Conservation (phyloP, 495 filamentous ascomycete genomes). For the Hypoxylon trugodes region DNA sequence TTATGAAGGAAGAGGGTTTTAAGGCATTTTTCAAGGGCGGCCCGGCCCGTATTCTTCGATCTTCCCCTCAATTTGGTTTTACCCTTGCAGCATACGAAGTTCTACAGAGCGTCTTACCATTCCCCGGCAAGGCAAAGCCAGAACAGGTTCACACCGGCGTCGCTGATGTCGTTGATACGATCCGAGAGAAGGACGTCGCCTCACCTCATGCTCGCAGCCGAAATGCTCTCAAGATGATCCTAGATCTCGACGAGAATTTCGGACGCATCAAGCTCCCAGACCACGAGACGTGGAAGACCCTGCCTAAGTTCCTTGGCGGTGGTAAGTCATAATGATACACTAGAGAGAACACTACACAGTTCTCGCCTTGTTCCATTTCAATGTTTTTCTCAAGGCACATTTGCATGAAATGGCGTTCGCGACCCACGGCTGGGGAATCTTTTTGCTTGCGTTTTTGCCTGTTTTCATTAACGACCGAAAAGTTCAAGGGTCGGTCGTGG, state of each 20-base stretch:
- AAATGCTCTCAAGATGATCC: constrained; percentile 95
- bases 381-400: constrained; percentile 18
- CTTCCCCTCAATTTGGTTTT: constrained; percentile 97
- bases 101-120: constrained; percentile 81
- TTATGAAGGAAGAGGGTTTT: constrained; percentile 91
- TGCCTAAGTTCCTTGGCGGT: constrained; percentile 53
- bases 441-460: constrained; percentile 29
- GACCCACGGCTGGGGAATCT: constrained; percentile 32
- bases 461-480: constrained; percentile 6
- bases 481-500: constrained; percentile 15
- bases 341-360: constrained; percentile 23
- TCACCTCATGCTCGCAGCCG: constrained; percentile 85
- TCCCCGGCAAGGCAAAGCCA: constrained; percentile 68
- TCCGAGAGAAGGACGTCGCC: constrained; percentile 65
- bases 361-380: constrained; percentile 22
- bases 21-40: constrained; percentile 98
- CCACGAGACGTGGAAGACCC: constrained; percentile 57
- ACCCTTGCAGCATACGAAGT: constrained; percentile 95
- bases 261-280: constrained; percentile 70
- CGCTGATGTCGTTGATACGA: constrained; percentile 44
- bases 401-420: constrained; percentile 44
- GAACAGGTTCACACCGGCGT: constrained; percentile 51
- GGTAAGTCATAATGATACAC: constrained; percentile 25
- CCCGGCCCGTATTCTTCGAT: constrained; percentile 90
- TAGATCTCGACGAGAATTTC: constrained; percentile 93